Evolutionary conservation across 495 filamentous ascomycete genomes (phyloP).

Genomic region (Coniosporium apollinis): DNA sequence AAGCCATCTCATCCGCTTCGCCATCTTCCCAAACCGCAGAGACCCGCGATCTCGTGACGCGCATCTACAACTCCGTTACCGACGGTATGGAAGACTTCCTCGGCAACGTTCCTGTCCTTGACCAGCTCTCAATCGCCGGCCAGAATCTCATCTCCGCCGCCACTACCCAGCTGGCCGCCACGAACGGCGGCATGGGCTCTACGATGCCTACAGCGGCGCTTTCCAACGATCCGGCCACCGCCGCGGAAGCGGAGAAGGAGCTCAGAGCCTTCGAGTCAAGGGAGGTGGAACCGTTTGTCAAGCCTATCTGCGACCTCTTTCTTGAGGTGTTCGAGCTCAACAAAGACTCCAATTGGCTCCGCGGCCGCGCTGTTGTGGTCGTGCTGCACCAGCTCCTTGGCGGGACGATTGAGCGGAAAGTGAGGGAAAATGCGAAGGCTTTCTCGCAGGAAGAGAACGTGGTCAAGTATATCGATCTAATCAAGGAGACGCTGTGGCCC

Average conservation of each 20-base stretch:
- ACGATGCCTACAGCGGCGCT: constrained; percentile 23
- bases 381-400: constrained; percentile 56
- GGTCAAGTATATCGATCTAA: constrained; percentile 51
- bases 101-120: constrained; percentile 86
- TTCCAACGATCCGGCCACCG: constrained; percentile 45
- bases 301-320: constrained; percentile 95
- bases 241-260: constrained; percentile 87
- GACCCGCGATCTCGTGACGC: constrained; percentile 77
- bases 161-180: constrained; percentile 51
- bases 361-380: constrained; percentile 85
- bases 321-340: constrained; percentile 92
- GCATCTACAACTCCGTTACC: constrained; percentile 88
- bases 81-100: constrained; percentile 98
- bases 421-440: constrained; percentile 59
- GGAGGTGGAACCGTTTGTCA: constrained; percentile 87
- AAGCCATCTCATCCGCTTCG: constrained; percentile 38
- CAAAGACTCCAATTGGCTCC: constrained; percentile 82
- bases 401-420: constrained; percentile 83
- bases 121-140: constrained; percentile 81
- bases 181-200: constrained; percentile 26
- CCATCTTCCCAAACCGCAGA: constrained; percentile 36
- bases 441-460: constrained; percentile 63
- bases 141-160: constrained; percentile 87
- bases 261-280: constrained; percentile 82
- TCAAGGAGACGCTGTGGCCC: constrained; percentile 68